A percentile compares a stretch with the other conserved stretches of the same genome.
Conservation (phyloP, 139 green algal species). For the Pleodorina starrii region DNA sequence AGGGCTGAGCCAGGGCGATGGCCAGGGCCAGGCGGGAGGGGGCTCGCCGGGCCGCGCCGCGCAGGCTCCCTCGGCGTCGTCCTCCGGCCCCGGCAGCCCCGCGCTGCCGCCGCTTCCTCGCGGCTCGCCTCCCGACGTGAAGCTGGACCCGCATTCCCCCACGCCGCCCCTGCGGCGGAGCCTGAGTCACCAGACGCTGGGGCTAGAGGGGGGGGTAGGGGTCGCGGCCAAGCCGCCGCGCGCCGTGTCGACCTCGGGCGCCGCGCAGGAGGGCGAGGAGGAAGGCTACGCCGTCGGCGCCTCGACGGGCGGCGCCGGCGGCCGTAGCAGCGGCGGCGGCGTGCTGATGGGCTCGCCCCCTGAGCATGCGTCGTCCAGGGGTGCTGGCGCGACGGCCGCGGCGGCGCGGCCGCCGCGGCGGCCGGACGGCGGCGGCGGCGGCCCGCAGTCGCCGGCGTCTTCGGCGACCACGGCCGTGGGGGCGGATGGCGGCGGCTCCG, state of each 20-base stretch:
- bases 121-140: neutral
- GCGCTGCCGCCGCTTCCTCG: too few relatives aligned
- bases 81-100: too few relatives aligned
- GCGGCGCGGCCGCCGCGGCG: too few relatives aligned
- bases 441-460: neutral
- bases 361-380: neutral
- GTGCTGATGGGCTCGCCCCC: neutral
- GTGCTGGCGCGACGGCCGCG: too few relatives aligned
- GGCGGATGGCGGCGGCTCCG: neutral
- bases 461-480: neutral
- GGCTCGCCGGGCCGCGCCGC: too few relatives aligned
- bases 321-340: too few relatives aligned
- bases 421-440: neutral
- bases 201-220: neutral
- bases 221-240: neutral
- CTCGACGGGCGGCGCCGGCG: neutral
- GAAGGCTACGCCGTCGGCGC: neutral
- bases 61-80: neutral
- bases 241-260: neutral
- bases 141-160: neutral
- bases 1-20: neutral
- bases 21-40: neutral
- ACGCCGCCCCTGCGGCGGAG: neutral
- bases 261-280: neutral
- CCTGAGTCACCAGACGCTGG: neutral